Evolutionary conservation across 73 alveolate species (phyloP), one percentile per base, ranked within the genome.

Genomic region (Blepharisma japonicum): DNA sequence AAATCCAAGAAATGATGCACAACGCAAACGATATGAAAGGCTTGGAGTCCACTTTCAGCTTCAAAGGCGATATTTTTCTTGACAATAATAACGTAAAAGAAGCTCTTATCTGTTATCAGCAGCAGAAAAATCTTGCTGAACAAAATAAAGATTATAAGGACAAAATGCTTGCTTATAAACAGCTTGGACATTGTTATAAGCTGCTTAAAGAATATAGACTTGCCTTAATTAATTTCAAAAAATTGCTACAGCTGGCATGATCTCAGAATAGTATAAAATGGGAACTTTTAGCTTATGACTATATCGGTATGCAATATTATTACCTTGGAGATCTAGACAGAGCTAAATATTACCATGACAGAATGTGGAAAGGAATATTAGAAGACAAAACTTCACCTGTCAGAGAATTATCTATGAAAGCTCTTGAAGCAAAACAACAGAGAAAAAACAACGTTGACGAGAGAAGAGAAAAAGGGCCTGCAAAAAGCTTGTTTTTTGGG

Each of bases 281-380:
- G 50, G 94, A 87, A 55, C 70, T 87, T 84, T 20, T 77, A 67
- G 87, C 90, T n/a, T 87, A 82, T 68, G 85, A 79, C 27, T 68
- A 20, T 49, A 56, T 87, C 6, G 85, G 84, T 2, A 7, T 87
- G 54, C 83, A 81, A 77, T 83, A 83, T 51, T 87, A 80, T 68
- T 87, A 87, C 47, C 68, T 87, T 20, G 94, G 90, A 55, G 77
- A 83, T 25, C 55, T 77, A 32, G 84, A 82, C 14, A 87, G 77
- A 54, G 68, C 90, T 23, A 87, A 71, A 55, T 83, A 87, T 51
- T 87, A 83, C 55, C 89, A 82, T 55, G 83, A 87, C 11, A 48
- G 94, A 56, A 74, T 76, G 82, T 71, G 79, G 23, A 56, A 84
- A 68, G 93, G 93, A 21, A 83, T 67, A 47, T 61, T 42, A 45